These are phyloP conservation scores for Neonectria coccinea DNA, from an alignment of 2,329 filamentous ascomycete species.

Conservation along the genomic window DNA sequence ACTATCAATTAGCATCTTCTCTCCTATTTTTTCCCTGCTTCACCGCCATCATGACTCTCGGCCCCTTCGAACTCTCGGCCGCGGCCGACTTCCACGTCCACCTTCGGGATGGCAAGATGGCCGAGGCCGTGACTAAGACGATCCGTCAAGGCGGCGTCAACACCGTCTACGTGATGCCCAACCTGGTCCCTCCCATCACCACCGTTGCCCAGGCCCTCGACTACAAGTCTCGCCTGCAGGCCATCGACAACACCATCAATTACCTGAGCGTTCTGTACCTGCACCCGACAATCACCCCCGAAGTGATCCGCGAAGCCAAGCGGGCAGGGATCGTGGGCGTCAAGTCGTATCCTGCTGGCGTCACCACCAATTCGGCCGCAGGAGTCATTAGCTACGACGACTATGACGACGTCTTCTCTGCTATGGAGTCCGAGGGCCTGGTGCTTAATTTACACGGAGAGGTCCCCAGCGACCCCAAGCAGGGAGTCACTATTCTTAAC, in stretches of 20 bases:
- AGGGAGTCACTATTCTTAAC: conserved; percentile 56
- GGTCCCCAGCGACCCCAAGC: conserved; percentile 65
- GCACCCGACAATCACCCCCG: conserved; percentile 73
- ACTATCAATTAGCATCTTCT: not conserved
- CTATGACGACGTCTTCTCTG: conserved; percentile 85
- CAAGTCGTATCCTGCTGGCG: conserved; percentile 75
- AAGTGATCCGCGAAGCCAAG: conserved; percentile 79
- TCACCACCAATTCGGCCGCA: conserved; percentile 74
- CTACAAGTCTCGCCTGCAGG: conserved; percentile 71
- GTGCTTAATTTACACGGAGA: conserved; percentile 97
- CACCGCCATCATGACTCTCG: conserved; percentile 3
- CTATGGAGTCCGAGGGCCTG: conserved; percentile 86
- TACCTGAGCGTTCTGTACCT: conserved; percentile 81
- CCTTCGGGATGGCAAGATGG: conserved; percentile 74
- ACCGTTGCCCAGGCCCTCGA: conserved; percentile 64
- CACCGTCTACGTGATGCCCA: conserved; percentile 64
- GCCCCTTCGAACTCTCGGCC: conserved; percentile 64
- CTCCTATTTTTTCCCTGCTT: not conserved
- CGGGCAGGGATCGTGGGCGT: conserved; percentile 77
- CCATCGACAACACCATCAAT: conserved; percentile 70
- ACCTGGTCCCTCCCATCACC: conserved; percentile 38
- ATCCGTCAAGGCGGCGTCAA: conserved; percentile 73
- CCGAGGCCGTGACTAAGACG: conserved; percentile 65
- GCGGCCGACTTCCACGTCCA: conserved; percentile 79
- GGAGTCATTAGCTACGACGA: conserved; percentile 77